A percentile compares a stretch with the other conserved stretches of the same genome.
Conservation (phyloP, 495 filamentous ascomycete genomes). For the Choiromyces venosus region DNA sequence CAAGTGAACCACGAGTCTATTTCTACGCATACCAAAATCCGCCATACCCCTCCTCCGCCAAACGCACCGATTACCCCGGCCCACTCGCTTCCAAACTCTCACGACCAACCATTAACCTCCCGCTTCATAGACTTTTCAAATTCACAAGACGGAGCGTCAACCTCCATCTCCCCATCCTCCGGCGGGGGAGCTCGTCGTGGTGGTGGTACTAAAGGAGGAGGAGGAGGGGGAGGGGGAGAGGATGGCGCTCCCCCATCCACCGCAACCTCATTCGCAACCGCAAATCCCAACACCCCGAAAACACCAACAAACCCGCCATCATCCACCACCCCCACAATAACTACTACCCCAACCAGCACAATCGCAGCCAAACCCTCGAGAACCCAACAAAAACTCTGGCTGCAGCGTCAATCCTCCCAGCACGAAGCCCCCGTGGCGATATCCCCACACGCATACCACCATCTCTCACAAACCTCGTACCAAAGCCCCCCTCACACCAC, state of each 20-base stretch:
- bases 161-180: constrained; percentile 34
- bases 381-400: constrained; percentile 66
- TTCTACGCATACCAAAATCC: constrained; percentile 24
- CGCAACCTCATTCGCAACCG: neutral
- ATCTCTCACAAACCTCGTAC: constrained; percentile 14
- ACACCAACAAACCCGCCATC: constrained; percentile 12
- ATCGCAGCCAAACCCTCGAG: constrained; percentile 45
- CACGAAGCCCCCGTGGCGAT: constrained; percentile 51
- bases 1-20: constrained; percentile 34
- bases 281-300: constrained; percentile 1
- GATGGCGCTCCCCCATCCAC: neutral
- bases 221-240: no score
- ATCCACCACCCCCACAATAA: constrained; percentile 17
- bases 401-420: constrained; percentile 61
- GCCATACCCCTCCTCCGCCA: constrained; percentile 23
- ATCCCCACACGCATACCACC: constrained; percentile 42
- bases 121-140: constrained; percentile 38
- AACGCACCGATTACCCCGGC: constrained; percentile 34
- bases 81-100: constrained; percentile 36
- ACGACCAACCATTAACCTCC: constrained; percentile 38
- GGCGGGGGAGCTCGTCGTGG: constrained; percentile 16
- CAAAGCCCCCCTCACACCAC: constrained; percentile 31
- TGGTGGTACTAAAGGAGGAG: no score
- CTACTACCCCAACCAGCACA: neutral
- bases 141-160: constrained; percentile 25